Conservation (phyloP, 208 protist species). For the Trypanosoma mega region DNA sequence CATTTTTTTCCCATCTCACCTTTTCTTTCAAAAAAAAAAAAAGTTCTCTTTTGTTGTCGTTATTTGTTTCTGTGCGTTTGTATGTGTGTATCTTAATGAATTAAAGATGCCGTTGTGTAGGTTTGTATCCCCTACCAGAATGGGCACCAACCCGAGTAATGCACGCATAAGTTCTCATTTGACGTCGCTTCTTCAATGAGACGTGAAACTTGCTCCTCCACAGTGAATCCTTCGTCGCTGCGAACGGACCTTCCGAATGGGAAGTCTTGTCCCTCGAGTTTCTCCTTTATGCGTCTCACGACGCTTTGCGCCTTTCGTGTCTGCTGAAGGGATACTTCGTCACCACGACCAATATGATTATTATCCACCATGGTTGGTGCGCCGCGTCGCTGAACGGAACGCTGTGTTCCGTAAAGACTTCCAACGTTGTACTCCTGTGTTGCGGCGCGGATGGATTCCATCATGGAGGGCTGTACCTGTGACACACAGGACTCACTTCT, state of each 20-base stretch:
- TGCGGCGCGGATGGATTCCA: constrained; percentile 10
- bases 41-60: too few relatives aligned
- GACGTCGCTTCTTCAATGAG: constrained; percentile 97
- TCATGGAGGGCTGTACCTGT: neutral
- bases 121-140: too few relatives aligned
- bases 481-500: neutral
- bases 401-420: constrained; percentile 23
- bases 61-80: too few relatives aligned
- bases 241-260: constrained; percentile 23
- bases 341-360: constrained; percentile 5
- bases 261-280: constrained; percentile 98
- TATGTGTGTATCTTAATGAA: too few relatives aligned
- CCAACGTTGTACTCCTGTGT: constrained; percentile 20
- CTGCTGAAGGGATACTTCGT: constrained; percentile 40
- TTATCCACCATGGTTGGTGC: neutral
- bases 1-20: too few relatives aligned
- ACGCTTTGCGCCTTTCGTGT: constrained; percentile 95
- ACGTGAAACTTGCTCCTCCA: constrained; percentile 88
- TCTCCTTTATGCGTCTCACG: constrained; percentile 96
- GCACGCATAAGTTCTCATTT: constrained; percentile 98
- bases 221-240: constrained; percentile 61
- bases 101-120: too few relatives aligned
- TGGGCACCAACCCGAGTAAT: constrained; percentile 99
- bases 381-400: constrained; percentile 9
- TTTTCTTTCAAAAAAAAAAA: too few relatives aligned